These are phyloP conservation scores for Alternaria sp. DNA, from an alignment of 2,329 filamentous ascomycete genomes.

Conservation along the genomic window DNA sequence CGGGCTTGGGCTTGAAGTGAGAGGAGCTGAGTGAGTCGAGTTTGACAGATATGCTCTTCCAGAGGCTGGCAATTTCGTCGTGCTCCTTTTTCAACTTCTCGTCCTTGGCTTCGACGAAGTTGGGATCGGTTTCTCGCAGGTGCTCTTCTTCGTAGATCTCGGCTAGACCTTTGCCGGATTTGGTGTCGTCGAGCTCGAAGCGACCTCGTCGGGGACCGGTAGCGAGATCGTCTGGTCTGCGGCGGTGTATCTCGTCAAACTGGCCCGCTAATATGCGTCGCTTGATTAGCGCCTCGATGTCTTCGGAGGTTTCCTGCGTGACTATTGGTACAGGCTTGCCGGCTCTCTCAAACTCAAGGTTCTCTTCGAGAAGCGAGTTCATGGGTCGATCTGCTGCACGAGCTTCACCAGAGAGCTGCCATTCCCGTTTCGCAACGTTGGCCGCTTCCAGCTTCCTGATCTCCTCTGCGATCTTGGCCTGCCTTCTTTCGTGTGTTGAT, in stretches of 20 bases:
- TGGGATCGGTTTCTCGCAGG: constrained; percentile 77
- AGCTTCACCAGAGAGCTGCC: constrained; percentile 90
- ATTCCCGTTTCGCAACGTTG: constrained; percentile 87
- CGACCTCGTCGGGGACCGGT: constrained; percentile 73
- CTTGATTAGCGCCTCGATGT: constrained; percentile 94
- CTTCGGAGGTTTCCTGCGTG: constrained; percentile 87
- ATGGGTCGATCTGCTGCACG: constrained; percentile 80
- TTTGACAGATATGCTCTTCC: constrained; percentile 80
- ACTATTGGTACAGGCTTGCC: constrained; percentile 96
- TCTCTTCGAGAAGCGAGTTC: constrained; percentile 93
- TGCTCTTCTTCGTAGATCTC: constrained; percentile 96
- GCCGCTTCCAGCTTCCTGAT: constrained; percentile 90
- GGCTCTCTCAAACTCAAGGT: constrained; percentile 92
- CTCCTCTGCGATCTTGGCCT: constrained; percentile 85
- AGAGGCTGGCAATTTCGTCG: constrained; percentile 80
- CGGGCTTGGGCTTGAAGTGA: constrained; percentile 92
- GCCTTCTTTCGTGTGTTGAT: constrained; percentile 85
- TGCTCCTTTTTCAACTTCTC: constrained; percentile 85
- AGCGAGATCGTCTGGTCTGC: constrained; percentile 77
- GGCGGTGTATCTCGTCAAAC: constrained; percentile 88
- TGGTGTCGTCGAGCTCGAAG: constrained; percentile 84
- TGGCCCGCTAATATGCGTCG: constrained; percentile 86
- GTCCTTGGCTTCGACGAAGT: constrained; percentile 80
- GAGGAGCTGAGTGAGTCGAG: constrained; percentile 91
- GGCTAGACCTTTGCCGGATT: constrained; percentile 84